A percentile compares a stretch with the other conserved stretches of the same genome.
phyloP scores from a whole-genome alignment of 1,139 yeast species.

The Taiozyma sp. region DNA sequence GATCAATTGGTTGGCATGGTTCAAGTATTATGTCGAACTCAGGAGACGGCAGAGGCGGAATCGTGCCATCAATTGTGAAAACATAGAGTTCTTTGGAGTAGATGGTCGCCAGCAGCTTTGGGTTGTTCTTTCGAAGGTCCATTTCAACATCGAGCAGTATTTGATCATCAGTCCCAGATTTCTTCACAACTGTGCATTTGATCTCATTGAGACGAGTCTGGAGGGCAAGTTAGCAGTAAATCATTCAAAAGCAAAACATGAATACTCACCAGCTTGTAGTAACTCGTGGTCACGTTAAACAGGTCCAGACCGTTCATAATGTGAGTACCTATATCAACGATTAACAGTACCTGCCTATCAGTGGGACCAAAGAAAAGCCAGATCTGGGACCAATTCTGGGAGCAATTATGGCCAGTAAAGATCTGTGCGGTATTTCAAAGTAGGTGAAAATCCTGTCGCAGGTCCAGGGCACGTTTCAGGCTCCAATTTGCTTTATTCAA shows the following conservation, averaged over 20 bases:
- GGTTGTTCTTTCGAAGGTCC: slow-evolving; percentile 44
- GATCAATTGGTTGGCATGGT: slow-evolving; percentile 31
- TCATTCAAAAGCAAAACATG: not conserved
- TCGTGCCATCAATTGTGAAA: slow-evolving; percentile 39
- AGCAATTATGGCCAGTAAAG: not conserved
- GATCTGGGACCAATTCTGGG: not conserved
- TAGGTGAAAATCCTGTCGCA: not conserved
- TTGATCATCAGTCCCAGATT: slow-evolving; percentile 28
- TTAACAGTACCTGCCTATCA: not conserved
- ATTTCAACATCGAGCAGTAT: slow-evolving; percentile 57
- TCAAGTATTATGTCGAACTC: slow-evolving; percentile 30
- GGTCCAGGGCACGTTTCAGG: not conserved
- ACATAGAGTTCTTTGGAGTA: slow-evolving; percentile 62
- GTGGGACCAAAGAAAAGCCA: not conserved
- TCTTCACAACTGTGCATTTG: slow-evolving; percentile 13
- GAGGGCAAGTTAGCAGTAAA: slow-evolving; percentile 1
- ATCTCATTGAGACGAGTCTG: slow-evolving; percentile 19
- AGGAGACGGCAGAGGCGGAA: slow-evolving; percentile 28
- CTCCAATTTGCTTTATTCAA: not conserved
- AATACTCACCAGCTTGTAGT: slow-evolving; percentile 18
- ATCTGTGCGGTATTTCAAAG: not conserved
- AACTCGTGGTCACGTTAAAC: slow-evolving; percentile 16
- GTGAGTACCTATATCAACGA: not conserved
- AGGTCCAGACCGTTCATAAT: slow-evolving; percentile 13
- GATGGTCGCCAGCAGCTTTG: slow-evolving; percentile 51